Evolutionary conservation across 257 asterid genomes (phyloP).

Genomic region (Solanum corneliomulleri): DNA sequence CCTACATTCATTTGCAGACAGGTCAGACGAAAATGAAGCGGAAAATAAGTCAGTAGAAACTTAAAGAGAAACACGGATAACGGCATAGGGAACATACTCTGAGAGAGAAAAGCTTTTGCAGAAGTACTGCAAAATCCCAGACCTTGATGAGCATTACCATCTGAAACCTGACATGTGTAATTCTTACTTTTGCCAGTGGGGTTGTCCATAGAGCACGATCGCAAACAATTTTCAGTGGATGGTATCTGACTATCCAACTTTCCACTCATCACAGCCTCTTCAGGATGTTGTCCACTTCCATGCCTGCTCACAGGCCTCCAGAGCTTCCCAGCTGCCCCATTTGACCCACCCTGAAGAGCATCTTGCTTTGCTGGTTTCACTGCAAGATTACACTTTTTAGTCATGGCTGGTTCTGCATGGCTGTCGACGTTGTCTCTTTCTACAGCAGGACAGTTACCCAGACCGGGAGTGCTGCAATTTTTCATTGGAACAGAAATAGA

Average conservation of each 20-base stretch:
- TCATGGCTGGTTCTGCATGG: slow-evolving; percentile 15
- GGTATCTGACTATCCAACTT: slow-evolving; percentile 20
- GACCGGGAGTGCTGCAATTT: slow-evolving; percentile 16
- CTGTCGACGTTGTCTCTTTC: slow-evolving; percentile 11
- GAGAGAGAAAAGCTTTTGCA: slow-evolving; percentile 61
- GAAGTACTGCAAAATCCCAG: slow-evolving; percentile 30
- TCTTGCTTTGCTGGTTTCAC: slow-evolving; percentile 21
- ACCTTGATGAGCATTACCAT: slow-evolving; percentile 20
- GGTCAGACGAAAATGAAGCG: background rate
- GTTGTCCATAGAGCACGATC: slow-evolving; percentile 11
- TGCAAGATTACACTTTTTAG: slow-evolving; percentile 18
- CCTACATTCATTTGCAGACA: slow-evolving; percentile 38
- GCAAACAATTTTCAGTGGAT: slow-evolving; percentile 27
- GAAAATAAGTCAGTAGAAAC: background rate
- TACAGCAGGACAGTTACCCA: background rate
- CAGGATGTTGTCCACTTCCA: slow-evolving; percentile 17
- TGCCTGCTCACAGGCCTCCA: slow-evolving; percentile 49
- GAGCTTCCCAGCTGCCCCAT: slow-evolving; percentile 23
- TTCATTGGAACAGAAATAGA: slow-evolving; percentile 55
- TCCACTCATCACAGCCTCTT: slow-evolving; percentile 11
- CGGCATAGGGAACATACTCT: slow-evolving; percentile 37
- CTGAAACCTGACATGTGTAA: background rate
- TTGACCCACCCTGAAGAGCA: slow-evolving; percentile 24
- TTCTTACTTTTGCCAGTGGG: slow-evolving; percentile 16
- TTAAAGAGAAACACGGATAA: background rate